Evolutionary conservation across 2,329 filamentous ascomycete genomes (phyloP).

Genomic region (Chalaropsis thielavioides): DNA sequence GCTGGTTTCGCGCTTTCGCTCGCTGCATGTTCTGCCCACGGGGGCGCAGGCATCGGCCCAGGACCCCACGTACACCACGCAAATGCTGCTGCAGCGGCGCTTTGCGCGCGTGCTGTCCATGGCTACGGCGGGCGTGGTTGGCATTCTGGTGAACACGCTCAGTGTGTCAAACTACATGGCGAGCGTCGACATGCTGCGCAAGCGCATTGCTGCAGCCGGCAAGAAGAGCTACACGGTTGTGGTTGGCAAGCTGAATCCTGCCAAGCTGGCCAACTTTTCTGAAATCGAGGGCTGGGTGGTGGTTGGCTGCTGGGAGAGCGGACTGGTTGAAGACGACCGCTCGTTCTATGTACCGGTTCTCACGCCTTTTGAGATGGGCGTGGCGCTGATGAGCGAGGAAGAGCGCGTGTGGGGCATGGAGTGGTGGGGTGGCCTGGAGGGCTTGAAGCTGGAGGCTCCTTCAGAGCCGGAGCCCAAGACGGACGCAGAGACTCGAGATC

Average conservation of each 20-base stretch:
- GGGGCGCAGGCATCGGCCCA: conserved; percentile 31
- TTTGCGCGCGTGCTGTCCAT: conserved; percentile 77
- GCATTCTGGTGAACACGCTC: conserved; percentile 90
- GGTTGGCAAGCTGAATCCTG: conserved; percentile 88
- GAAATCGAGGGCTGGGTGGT: conserved; percentile 96
- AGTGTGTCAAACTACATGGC: conserved; percentile 80
- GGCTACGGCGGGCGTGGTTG: conserved; percentile 68
- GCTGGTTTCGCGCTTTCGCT: conserved; percentile 65
- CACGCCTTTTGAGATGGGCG: conserved; percentile 82
- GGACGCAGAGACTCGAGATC: conserved; percentile 20
- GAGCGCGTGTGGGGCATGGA: conserved; percentile 71
- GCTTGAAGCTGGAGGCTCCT: conserved; percentile 28
- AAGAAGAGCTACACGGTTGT: conserved; percentile 97
- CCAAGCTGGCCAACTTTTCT: conserved; percentile 90
- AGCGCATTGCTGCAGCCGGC: conserved; percentile 59
- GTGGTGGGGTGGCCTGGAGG: conserved; percentile 80
- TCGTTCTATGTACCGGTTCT: conserved; percentile 81
- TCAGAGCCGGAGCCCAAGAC: conserved; percentile 19
- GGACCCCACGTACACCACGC: conserved; percentile 31
- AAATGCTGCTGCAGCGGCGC: conserved; percentile 56
- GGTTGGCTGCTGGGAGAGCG: conserved; percentile 95
- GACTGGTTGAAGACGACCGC: conserved; percentile 65
- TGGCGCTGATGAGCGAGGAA: conserved; percentile 61
- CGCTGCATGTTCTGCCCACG: conserved; percentile 65
- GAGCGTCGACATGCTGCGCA: conserved; percentile 59